phyloP scores from a whole-genome alignment of 2,329 filamentous ascomycete genomes.

The Aspergillus phoenicis region DNA sequence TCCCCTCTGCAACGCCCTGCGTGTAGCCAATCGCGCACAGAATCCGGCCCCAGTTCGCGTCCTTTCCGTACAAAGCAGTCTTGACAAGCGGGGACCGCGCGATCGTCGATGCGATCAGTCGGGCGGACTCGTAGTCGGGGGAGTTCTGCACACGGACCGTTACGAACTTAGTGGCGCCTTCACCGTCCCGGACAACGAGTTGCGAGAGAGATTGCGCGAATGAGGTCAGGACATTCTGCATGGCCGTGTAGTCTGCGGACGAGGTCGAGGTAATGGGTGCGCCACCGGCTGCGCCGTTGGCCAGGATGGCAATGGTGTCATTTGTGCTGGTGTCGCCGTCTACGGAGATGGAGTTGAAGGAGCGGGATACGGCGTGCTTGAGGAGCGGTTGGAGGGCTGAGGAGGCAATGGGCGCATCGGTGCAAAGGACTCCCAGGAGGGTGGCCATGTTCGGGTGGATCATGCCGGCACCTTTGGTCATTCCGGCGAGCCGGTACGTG shows the following conservation, averaged over 20 bases:
- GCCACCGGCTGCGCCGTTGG: slow-evolving; percentile 88
- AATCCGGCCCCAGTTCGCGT: slow-evolving; percentile 98
- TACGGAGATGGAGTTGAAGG: slow-evolving; percentile 95
- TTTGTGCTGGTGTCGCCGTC: slow-evolving; percentile 98
- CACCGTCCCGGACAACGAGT: slow-evolving; percentile 91
- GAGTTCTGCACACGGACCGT: slow-evolving; percentile 82
- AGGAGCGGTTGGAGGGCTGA: slow-evolving; percentile 70
- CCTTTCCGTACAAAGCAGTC: slow-evolving; percentile 93
- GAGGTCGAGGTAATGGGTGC: slow-evolving; percentile 57
- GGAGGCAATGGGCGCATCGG: slow-evolving; percentile 79
- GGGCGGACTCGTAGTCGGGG: slow-evolving; percentile 68
- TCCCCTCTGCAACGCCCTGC: slow-evolving; percentile 48
- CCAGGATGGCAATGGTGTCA: slow-evolving; percentile 91
- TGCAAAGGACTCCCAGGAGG: slow-evolving; percentile 85
- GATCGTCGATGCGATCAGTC: slow-evolving; percentile 82
- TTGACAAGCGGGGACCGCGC: slow-evolving; percentile 92
- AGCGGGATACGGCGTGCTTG: slow-evolving; percentile 72
- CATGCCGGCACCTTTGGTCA: slow-evolving; percentile 98
- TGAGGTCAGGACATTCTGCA: slow-evolving; percentile 69
- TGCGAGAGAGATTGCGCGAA: slow-evolving; percentile 86
- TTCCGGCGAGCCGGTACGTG: slow-evolving; percentile 84
- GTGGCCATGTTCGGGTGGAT: slow-evolving; percentile 99
- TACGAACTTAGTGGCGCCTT: slow-evolving; percentile 97
- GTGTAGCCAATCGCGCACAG: slow-evolving; percentile 90
- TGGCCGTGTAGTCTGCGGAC: slow-evolving; percentile 67